Conservation (phyloP, 164 flowering plant species). For the Piper longum region DNA sequence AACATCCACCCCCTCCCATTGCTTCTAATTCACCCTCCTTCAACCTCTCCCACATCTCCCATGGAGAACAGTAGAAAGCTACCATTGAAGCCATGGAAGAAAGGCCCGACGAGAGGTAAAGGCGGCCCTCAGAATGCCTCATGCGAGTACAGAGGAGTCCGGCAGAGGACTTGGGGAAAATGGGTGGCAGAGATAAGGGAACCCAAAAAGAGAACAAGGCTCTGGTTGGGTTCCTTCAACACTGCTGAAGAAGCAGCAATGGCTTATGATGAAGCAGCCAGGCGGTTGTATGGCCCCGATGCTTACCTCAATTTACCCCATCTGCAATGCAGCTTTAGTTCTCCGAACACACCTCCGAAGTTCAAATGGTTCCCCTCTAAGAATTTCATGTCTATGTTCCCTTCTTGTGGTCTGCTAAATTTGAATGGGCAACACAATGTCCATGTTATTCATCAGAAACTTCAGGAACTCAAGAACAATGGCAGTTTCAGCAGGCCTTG, state of each 20-base stretch:
- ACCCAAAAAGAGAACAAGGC: constrained; percentile 89
- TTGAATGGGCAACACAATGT: constrained; percentile 79
- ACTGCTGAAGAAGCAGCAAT: constrained; percentile 98
- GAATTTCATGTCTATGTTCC: constrained; percentile 64
- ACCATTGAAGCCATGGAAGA: constrained; percentile 81
- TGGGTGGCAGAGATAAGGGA: constrained; percentile 99
- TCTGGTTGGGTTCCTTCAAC: constrained; percentile 92
- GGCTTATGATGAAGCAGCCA: constrained; percentile 96
- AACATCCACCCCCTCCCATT: background rate
- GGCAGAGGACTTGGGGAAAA: constrained; percentile 98
- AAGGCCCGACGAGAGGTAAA: constrained; percentile 93
- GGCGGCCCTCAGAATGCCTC: constrained; percentile 93
- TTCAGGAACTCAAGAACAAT: constrained; percentile 63
- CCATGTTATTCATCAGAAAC: constrained; percentile 84
- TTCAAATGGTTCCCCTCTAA: constrained; percentile 79
- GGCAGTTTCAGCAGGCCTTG: constrained; percentile 11
- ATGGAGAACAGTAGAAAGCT: constrained; percentile 56
- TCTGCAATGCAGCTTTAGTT: constrained; percentile 31
- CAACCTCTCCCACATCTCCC: background rate
- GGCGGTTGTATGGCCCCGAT: constrained; percentile 75
- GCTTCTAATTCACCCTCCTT: constrained; percentile 7
- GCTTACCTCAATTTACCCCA: constrained; percentile 93
- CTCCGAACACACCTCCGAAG: constrained; percentile 30
- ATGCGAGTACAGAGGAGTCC: constrained; percentile 82
- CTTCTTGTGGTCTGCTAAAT: constrained; percentile 64